Evolutionary conservation across 176 grass and related monocot genomes (phyloP).

Genomic region (Urochloa ruziziensis): DNA sequence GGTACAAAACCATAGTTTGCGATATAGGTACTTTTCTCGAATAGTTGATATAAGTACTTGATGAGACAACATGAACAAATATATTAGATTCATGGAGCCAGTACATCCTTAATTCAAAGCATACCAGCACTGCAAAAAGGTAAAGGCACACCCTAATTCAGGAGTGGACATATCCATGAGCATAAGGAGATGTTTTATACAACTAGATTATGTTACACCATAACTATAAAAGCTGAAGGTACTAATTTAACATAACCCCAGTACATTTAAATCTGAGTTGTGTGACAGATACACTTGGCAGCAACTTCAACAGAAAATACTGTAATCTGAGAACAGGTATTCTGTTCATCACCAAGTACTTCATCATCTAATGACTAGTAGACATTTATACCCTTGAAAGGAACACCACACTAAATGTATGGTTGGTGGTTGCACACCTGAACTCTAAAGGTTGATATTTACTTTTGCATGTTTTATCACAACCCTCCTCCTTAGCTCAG

Average conservation of each 20-base stretch:
- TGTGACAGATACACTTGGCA: no score
- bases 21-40: neutral
- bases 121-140: neutral
- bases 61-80: neutral
- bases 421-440: neutral
- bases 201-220: neutral
- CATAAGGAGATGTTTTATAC: neutral
- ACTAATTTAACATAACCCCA: neutral
- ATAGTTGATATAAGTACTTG: neutral
- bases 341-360: neutral
- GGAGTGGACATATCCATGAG: neutral
- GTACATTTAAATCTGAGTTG: no score
- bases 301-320: no score
- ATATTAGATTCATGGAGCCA: neutral
- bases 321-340: neutral
- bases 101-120: neutral
- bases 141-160: neutral
- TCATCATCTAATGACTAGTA: neutral
- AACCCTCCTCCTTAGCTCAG: neutral
- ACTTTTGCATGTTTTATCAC: neutral
- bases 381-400: neutral
- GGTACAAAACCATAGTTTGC: neutral
- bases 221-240: neutral
- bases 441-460: neutral
- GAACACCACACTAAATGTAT: neutral